Evolutionary conservation across 352 stramenopile genomes (phyloP).

Genomic region (Globisporangium splendens): DNA sequence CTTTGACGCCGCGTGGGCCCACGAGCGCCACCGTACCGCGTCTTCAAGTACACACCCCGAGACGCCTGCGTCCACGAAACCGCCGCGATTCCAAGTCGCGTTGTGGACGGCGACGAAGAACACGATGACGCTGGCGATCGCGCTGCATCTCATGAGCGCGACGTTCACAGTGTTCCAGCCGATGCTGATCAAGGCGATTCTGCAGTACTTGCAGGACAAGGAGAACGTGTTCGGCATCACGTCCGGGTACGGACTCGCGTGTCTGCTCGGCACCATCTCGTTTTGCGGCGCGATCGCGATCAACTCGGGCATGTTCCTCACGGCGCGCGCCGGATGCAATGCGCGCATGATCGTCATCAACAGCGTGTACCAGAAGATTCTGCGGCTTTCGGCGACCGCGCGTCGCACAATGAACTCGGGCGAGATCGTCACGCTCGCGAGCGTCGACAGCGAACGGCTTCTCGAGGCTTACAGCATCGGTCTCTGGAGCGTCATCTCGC

Average conservation of each 20-base stretch:
- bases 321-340: constrained; percentile 39
- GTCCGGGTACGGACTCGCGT: constrained; percentile 44
- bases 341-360: constrained; percentile 57
- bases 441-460: constrained; percentile 50
- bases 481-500: constrained; percentile 45
- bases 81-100: constrained; percentile 36
- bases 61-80: neutral
- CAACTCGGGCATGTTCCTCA: constrained; percentile 53
- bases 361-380: constrained; percentile 54
- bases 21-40: constrained; percentile 12
- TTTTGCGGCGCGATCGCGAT: constrained; percentile 41
- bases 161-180: constrained; percentile 37
- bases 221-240: constrained; percentile 37
- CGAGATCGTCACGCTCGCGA: constrained; percentile 51
- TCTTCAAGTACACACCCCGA: neutral
- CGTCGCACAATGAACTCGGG: constrained; percentile 46
- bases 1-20: constrained; percentile 39
- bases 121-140: constrained; percentile 29
- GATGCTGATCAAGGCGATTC: constrained; percentile 58
- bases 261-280: constrained; percentile 28
- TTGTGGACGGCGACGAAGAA: constrained; percentile 42
- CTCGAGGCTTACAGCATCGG: constrained; percentile 47
- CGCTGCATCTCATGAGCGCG: constrained; percentile 33
- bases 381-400: constrained; percentile 40
- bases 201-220: constrained; percentile 37